These are phyloP conservation scores for Saturnispora ahearnii DNA, from an alignment of 805 yeast genomes.

Conservation along the genomic window DNA sequence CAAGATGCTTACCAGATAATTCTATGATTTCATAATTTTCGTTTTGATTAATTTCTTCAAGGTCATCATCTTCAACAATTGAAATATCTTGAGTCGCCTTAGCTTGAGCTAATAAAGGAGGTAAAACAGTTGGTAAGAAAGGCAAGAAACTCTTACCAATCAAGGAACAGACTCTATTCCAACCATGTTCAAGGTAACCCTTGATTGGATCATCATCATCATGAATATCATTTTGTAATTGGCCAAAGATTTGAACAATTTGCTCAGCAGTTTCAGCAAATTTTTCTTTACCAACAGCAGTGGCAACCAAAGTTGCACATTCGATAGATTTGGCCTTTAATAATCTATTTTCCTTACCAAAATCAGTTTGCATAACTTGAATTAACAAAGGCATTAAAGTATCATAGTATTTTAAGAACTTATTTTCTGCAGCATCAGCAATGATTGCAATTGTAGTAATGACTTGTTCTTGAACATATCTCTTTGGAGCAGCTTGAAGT, in stretches of 20 bases:
- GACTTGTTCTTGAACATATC: conserved; percentile 95
- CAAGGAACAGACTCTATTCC: conserved; percentile 89
- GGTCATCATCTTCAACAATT: conserved; percentile 80
- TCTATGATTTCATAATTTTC: conserved; percentile 95
- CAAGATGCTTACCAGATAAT: conserved; percentile 84
- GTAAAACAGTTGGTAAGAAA: conserved; percentile 72
- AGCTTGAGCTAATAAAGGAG: conserved; percentile 81
- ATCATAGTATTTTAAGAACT: conserved; percentile 86
- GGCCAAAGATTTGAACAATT: conserved; percentile 59
- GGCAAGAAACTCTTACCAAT: conserved; percentile 83
- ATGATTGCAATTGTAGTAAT: conserved; percentile 93
- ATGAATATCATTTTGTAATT: conserved; percentile 47
- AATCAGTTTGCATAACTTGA: conserved; percentile 68
- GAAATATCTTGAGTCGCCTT: conserved; percentile 85
- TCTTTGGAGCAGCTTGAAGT: conserved; percentile 68
- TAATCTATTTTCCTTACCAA: conserved; percentile 68
- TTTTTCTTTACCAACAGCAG: conserved; percentile 90
- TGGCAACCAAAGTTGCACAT: conserved; percentile 88
- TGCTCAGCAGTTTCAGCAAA: conserved; percentile 69
- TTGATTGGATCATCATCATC: conserved; percentile 84
- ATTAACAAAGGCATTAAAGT: conserved; percentile 85
- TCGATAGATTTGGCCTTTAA: conserved; percentile 91
- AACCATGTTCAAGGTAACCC: conserved; percentile 83
- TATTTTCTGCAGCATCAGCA: conserved; percentile 90
- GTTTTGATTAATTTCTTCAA: conserved; percentile 68